Conservation (phyloP, 371 early-diverging fungal species). For the Umbelopsis sp. region DNA sequence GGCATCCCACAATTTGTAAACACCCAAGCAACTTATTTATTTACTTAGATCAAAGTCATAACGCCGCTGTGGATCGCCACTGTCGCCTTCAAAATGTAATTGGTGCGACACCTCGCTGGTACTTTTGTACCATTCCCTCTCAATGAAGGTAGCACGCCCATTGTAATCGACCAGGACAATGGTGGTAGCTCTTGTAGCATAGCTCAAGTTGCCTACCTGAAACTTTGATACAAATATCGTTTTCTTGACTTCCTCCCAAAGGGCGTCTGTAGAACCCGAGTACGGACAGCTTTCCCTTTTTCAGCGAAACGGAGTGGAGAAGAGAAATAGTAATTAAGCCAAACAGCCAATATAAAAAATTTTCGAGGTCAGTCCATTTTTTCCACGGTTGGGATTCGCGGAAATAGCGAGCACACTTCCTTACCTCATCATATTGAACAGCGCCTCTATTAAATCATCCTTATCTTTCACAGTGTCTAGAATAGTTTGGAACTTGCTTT, state of each 20-base stretch:
- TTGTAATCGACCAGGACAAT: slow-evolving; percentile 57
- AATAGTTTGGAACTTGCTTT: slow-evolving; percentile 32
- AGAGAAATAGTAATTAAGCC: background rate
- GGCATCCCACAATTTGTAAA: background rate
- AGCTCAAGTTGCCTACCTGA: slow-evolving; percentile 22
- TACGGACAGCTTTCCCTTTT: slow-evolving; percentile 18
- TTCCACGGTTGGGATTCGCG: background rate
- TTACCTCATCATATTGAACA: slow-evolving; percentile 52
- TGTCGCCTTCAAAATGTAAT: slow-evolving; percentile 4
- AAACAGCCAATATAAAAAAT: no score
- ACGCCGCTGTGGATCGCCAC: slow-evolving; percentile 11
- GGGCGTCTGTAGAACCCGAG: slow-evolving; percentile 20
- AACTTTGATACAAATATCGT: slow-evolving; percentile 45
- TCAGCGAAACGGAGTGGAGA: background rate
- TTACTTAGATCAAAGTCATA: background rate
- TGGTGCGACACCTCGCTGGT: slow-evolving; percentile 12
- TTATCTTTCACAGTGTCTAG: slow-evolving; percentile 30
- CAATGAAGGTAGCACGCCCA: slow-evolving; percentile 43
- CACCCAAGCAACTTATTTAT: background rate
- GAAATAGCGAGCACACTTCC: background rate
- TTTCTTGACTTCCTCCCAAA: slow-evolving; percentile 32
- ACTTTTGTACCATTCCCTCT: slow-evolving; percentile 39
- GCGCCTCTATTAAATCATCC: slow-evolving; percentile 41
- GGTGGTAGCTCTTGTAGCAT: slow-evolving; percentile 60
- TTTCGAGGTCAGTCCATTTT: background rate